These are phyloP conservation scores for Tubosaeta sp. DNA, from an alignment of 768 basidiomycete genomes.

Conservation along the genomic window DNA sequence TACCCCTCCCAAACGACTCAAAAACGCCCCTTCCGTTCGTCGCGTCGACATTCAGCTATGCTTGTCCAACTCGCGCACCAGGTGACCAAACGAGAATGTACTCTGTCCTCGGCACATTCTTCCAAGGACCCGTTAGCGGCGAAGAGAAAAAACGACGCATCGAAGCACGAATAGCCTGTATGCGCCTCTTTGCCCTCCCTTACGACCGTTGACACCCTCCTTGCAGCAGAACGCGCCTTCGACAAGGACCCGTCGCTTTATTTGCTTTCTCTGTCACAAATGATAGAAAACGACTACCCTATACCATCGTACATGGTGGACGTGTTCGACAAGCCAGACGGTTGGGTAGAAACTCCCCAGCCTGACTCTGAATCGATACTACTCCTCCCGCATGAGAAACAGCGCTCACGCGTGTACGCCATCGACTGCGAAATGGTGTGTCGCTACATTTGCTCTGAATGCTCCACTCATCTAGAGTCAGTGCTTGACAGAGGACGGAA, in stretches of 20 bases:
- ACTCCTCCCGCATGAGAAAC: conserved; percentile 28
- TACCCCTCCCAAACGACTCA: conserved; percentile 34
- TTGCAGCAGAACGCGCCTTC: conserved; percentile 54
- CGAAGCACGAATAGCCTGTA: conserved; percentile 39
- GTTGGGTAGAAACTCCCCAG: conserved; percentile 82
- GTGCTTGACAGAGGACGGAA: conserved; percentile 89
- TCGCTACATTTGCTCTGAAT: background rate
- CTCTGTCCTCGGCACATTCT: conserved; percentile 77
- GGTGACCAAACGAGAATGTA: conserved; percentile 86
- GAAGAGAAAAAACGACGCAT: conserved; percentile 74
- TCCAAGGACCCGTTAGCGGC: conserved; percentile 72
- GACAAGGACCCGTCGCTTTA: conserved; percentile 67
- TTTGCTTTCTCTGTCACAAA: conserved; percentile 73
- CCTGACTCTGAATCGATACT: conserved; percentile 29
- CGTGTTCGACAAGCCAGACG: conserved; percentile 55
- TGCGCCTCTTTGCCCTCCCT: background rate
- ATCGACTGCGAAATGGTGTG: conserved; percentile 97
- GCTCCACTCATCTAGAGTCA: conserved; percentile 26
- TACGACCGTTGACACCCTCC: conserved; percentile 4
- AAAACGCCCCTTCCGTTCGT: conserved; percentile 56
- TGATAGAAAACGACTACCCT: conserved; percentile 94
- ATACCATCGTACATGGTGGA: conserved; percentile 82
- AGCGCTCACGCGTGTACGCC: conserved; percentile 60
- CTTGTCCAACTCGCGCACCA: conserved; percentile 88
- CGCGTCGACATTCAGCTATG: conserved; percentile 82